Evolutionary conservation across 345 rosid species (phyloP).

Genomic region (Salix udensis): DNA sequence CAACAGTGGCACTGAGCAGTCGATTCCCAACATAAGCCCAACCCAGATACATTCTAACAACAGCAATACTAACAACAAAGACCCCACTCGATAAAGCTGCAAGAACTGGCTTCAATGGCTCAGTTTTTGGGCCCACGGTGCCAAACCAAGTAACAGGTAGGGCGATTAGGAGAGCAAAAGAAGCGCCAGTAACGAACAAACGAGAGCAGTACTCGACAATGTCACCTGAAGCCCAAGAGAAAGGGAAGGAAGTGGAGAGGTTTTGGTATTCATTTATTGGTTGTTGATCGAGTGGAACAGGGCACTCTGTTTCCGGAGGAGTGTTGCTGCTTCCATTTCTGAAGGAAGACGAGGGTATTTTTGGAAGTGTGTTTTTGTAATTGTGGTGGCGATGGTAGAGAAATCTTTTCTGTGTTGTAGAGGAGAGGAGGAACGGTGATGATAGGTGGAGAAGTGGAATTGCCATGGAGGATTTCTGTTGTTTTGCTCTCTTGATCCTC

Average conservation of each 20-base stretch:
- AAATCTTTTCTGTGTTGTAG: constrained; percentile 7
- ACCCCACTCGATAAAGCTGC: constrained; percentile 72
- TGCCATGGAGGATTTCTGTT: constrained; percentile 1
- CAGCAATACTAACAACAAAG: constrained; percentile 73
- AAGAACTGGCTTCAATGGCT: constrained; percentile 54
- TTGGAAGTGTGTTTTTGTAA: constrained; percentile 12
- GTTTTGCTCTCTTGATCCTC: not conserved
- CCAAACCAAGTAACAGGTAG: constrained; percentile 88
- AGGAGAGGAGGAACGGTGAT: constrained; percentile 25
- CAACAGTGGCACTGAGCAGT: constrained; percentile 93
- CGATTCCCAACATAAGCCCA: constrained; percentile 98
- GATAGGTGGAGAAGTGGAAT: constrained; percentile 17
- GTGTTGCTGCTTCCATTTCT: constrained; percentile 46
- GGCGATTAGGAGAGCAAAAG: constrained; percentile 65
- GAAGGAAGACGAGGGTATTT: constrained; percentile 25
- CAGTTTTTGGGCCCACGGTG: constrained; percentile 55
- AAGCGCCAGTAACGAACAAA: constrained; percentile 61
- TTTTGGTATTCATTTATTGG: constrained; percentile 82
- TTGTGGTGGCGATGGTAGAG: not conserved
- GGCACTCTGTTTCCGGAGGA: constrained; percentile 72
- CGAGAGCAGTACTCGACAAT: constrained; percentile 52
- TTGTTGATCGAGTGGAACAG: constrained; percentile 77
- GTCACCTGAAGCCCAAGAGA: constrained; percentile 71
- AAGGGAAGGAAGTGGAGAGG: constrained; percentile 81
- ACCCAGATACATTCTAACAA: constrained; percentile 88